phyloP scores from a whole-genome alignment of 768 basidiomycete genomes.

The Pleurotus citrinopileatus region DNA sequence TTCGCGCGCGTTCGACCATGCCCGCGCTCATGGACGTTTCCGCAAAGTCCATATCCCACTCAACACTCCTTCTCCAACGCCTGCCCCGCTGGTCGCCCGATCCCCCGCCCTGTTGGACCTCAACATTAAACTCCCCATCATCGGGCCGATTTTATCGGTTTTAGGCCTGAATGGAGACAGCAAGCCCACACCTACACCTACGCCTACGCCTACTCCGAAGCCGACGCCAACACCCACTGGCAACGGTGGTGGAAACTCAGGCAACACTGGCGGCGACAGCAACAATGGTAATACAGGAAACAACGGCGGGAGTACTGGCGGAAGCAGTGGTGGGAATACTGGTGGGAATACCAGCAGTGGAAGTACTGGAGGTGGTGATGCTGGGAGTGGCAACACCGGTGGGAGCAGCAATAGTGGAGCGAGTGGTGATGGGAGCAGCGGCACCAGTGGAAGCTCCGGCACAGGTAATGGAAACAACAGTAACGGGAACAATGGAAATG shows the following conservation, averaged over 20 bases:
- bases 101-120: too few relatives aligned
- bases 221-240: background rate
- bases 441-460: background rate
- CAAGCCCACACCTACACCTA: background rate
- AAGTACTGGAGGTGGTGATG: conserved; percentile 1
- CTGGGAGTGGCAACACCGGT: background rate
- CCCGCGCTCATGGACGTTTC: conserved; percentile 1
- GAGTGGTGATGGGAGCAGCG: background rate
- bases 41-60: background rate
- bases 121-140: too few relatives aligned
- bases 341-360: background rate
- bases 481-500: background rate
- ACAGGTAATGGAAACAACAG: background rate
- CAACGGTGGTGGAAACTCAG: background rate
- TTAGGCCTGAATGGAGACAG: background rate
- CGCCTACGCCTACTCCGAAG: background rate
- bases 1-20: background rate
- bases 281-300: conserved; percentile 1
- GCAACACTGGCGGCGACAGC: background rate
- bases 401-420: conserved; percentile 11
- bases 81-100: background rate
- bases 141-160: conserved; percentile 1
- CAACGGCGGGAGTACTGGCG: conserved; percentile 4
- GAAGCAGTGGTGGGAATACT: background rate
- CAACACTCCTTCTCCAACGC: background rate